Conservation (phyloP, 2,329 filamentous ascomycete species). For the Fusarium austroafricanum region DNA sequence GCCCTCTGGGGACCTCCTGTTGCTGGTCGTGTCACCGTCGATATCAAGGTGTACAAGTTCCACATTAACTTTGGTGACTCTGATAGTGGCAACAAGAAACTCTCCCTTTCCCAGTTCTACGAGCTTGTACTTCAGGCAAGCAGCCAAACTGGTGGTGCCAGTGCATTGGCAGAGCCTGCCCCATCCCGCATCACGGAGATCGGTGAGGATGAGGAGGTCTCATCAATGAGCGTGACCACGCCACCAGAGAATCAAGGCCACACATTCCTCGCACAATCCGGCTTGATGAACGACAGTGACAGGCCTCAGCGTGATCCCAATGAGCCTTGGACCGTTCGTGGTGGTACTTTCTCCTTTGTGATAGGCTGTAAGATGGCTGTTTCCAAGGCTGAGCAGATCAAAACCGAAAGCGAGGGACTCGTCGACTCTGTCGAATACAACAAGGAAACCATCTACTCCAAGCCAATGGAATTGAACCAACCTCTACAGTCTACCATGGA, state of each 20-base stretch:
- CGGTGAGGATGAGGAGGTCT: rapidly evolving
- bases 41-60: slow-evolving; percentile 44
- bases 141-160: not conserved
- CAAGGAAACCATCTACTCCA: not conserved
- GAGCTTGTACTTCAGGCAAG: not conserved
- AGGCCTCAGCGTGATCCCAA: not conserved
- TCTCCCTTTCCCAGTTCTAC: not conserved
- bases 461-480: not conserved
- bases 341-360: not conserved
- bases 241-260: not conserved
- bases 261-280: not conserved
- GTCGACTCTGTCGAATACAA: rapidly evolving
- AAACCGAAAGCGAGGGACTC: rapidly evolving
- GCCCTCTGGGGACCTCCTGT: slow-evolving; percentile 30
- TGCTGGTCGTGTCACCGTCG: slow-evolving; percentile 36
- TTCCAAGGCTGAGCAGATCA: not conserved
- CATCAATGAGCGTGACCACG: not conserved
- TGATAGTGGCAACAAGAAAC: rapidly evolving
- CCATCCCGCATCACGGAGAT: not conserved
- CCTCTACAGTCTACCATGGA: not conserved
- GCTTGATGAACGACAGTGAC: not conserved
- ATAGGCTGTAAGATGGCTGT: not conserved
- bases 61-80: slow-evolving; percentile 39
- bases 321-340: not conserved
- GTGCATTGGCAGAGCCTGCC: not conserved